Conservation (phyloP, 352 stramenopile genomes). For the Albugo laibachii region DNA sequence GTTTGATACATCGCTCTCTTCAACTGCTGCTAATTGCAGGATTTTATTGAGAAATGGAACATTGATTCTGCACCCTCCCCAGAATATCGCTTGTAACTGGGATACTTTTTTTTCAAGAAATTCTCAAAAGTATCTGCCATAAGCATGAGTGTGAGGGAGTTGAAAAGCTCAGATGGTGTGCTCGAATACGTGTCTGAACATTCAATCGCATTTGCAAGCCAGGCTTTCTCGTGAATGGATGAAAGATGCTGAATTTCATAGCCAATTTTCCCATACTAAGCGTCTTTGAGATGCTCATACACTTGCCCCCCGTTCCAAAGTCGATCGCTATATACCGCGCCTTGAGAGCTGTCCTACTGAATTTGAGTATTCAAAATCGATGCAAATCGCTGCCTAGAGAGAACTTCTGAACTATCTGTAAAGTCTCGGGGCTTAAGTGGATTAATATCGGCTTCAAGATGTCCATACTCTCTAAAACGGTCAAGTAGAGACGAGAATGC, state of each 20-base stretch:
- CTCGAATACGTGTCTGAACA: slow-evolving; percentile 22
- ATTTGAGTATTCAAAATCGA: slow-evolving; percentile 20
- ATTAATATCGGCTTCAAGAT: slow-evolving; percentile 54
- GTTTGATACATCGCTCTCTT: slow-evolving; percentile 22
- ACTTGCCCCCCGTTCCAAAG: slow-evolving; percentile 17
- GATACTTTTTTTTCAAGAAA: slow-evolving; percentile 75
- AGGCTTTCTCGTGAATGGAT: slow-evolving; percentile 34
- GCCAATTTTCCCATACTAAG: slow-evolving; percentile 64
- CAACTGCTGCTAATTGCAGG: slow-evolving; percentile 22
- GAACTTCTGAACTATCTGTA: slow-evolving; percentile 12
- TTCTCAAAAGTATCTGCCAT: slow-evolving; percentile 66
- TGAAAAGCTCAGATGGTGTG: slow-evolving; percentile 43
- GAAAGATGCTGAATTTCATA: slow-evolving; percentile 67
- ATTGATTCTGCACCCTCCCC: slow-evolving; percentile 70
- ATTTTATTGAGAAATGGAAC: slow-evolving; percentile 53
- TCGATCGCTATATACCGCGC: slow-evolving; percentile 5
- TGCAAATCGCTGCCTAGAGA: slow-evolving; percentile 24
- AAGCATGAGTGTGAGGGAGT: slow-evolving; percentile 61
- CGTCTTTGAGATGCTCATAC: slow-evolving; percentile 31
- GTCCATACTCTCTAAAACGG: slow-evolving; percentile 51
- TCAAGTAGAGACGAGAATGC: slow-evolving; percentile 43
- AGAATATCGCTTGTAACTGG: slow-evolving; percentile 75
- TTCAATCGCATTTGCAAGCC: slow-evolving; percentile 37
- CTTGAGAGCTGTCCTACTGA: slow-evolving; percentile 1
- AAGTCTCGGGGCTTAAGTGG: slow-evolving; percentile 25